Evolutionary conservation across 2,329 filamentous ascomycete species (phyloP).

Genomic region (Calonectria hongkongensis): DNA sequence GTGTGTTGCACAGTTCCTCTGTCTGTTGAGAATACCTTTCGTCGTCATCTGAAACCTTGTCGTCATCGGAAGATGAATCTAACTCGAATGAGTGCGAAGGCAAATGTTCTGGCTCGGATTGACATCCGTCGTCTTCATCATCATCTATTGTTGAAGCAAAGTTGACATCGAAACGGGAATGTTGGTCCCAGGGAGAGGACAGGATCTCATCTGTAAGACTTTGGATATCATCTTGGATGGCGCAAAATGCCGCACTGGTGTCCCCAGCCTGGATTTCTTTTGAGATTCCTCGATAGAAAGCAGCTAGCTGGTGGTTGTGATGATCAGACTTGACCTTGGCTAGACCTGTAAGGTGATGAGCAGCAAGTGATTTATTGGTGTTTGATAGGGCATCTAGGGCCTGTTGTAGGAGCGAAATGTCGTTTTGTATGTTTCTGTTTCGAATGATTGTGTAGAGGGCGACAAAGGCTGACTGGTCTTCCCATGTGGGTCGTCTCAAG

Average conservation of each 20-base stretch:
- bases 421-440: constrained; percentile 8
- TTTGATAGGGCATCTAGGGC: not conserved
- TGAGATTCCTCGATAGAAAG: not conserved
- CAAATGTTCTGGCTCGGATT: not conserved
- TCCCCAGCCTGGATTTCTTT: not conserved
- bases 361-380: not conserved
- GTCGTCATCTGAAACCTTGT: not conserved
- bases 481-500: not conserved
- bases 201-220: not conserved
- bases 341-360: not conserved
- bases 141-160: not conserved
- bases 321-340: not conserved
- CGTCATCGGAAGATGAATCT: not conserved
- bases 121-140: no score
- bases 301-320: not conserved
- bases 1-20: no score
- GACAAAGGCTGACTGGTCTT: not conserved
- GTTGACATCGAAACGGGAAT: not conserved
- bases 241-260: no score
- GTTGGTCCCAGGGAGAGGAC: not conserved
- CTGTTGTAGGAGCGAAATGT: not conserved
- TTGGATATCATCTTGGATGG: not conserved
- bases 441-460: not conserved
- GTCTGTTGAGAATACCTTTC: not conserved
- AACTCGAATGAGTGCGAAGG: not conserved